Evolutionary conservation across 805 yeast genomes (phyloP), one percentile per base, ranked within the genome.

Genomic region (Henningerozyma blattae): DNA sequence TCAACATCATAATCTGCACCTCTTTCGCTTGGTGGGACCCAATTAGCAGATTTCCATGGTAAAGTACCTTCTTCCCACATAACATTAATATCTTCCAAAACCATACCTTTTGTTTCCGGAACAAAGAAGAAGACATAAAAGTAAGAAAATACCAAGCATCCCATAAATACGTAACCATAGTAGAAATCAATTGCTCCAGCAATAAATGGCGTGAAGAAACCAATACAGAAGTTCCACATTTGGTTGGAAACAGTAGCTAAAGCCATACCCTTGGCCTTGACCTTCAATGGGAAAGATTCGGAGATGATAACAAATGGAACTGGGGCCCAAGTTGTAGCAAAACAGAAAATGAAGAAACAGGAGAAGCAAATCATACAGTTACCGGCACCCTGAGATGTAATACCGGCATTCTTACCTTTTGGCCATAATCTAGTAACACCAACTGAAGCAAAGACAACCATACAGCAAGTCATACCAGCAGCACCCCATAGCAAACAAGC

Each of bases 271-370:
- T 70, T 48, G 56, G 75, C 58, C 59, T 77, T 73, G 52, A 78
- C 70, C 65, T 86, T 72, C 49, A 77, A 65, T 58, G 87, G 87
- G 59, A 72, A 78, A 28, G 75, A 66, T 59, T 79, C 86, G 27
- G 85, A 72, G 27, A 75, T 68, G 46, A 77, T 73, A 36, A 75
- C 76, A 59, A 65, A 78, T 32, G 72, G 75, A 48, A 72, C 70
- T 50, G 84, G 82, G 43, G 83, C 86, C 86, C 86, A 79, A 17
- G 84, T 73, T 32, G 77, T 70, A 24, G 86, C 86, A 50, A 78
- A 79, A 65, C 68, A 76, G 70, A 77, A 77, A 40, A 79, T 75
- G 64, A 65, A 79, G 51, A 79, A 62, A 64, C 84, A 76, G 15
- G 85, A 68, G 45, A 79, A 67, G 58, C 75, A 72, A 56, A 78